A percentile compares a stretch with the other conserved stretches of the same genome.
phyloP scores from a whole-genome alignment of 805 yeast species.

The Barnettozyma populi region DNA sequence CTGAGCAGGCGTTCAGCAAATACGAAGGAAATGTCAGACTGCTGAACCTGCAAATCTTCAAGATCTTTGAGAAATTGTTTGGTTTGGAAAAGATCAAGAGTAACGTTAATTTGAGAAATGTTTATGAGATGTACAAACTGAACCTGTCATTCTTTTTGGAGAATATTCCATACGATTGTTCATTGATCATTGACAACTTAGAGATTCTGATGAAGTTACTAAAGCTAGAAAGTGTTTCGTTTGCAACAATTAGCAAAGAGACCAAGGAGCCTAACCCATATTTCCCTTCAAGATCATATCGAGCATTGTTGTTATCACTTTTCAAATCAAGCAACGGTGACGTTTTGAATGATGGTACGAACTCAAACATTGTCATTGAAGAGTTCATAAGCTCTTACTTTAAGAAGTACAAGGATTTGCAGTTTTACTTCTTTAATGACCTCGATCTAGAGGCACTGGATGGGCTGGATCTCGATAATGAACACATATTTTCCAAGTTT shows the following conservation, averaged over 20 bases:
- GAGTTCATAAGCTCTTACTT: conserved; percentile 58
- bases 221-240: conserved; percentile 48
- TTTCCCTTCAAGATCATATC: conserved; percentile 56
- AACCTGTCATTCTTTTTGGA: conserved; percentile 38
- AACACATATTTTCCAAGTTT: conserved; percentile 31
- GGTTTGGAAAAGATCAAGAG: conserved; percentile 9
- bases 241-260: conserved; percentile 37
- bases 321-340: conserved; percentile 33
- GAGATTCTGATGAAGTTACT: conserved; percentile 53
- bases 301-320: conserved; percentile 34
- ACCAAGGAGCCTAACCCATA: conserved; percentile 35
- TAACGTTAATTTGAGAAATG: conserved; percentile 56
- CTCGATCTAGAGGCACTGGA: conserved; percentile 26
- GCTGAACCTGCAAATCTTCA: conserved; percentile 19
- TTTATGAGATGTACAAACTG: conserved; percentile 49
- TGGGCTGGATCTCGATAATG: conserved; percentile 6
- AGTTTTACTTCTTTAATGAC: conserved; percentile 63
- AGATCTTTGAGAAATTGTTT: conserved; percentile 21
- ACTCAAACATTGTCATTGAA: conserved; percentile 40
- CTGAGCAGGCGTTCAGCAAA: conserved; percentile 15
- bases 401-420: conserved; percentile 64
- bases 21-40: conserved; percentile 19
- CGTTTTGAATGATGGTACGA: conserved; percentile 40
- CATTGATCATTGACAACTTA: conserved; percentile 45
- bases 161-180: conserved; percentile 35